A percentile compares a stretch with the other conserved stretches of the same genome.
Conservation (phyloP, 371 early-diverging fungal species). For the Mortierella sp. region DNA sequence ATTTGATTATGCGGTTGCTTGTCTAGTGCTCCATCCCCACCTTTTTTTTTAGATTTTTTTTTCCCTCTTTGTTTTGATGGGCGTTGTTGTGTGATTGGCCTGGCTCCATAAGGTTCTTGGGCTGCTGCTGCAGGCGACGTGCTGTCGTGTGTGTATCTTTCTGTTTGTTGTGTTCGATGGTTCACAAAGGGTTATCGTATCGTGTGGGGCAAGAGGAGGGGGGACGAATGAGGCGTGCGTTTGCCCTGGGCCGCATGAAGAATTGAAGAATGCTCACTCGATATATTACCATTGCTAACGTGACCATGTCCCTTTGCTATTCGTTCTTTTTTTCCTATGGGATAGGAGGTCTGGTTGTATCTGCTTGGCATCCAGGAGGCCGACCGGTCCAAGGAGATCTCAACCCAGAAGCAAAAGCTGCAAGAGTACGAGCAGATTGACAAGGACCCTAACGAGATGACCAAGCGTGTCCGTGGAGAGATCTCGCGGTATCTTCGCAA, state of each 20-base stretch:
- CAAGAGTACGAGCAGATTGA: conserved; percentile 84
- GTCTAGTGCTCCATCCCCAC: conserved; percentile 4
- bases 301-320: conserved; percentile 22
- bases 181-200: not conserved
- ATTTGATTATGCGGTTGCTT: conserved; percentile 3
- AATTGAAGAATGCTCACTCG: conserved; percentile 7
- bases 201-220: not conserved
- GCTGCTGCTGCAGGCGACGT: not conserved
- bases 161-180: not conserved
- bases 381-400: conserved; percentile 82
- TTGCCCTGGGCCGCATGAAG: not conserved
- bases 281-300: conserved; percentile 16
- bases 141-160: conserved; percentile 11
- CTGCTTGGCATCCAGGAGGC: conserved; percentile 88
- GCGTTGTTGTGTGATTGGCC: conserved; percentile 17
- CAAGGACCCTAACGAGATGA: conserved; percentile 80
- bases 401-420: conserved; percentile 72
- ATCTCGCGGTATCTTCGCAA: conserved; percentile 81
- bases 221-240: not conserved
- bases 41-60: conserved; percentile 13
- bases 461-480: conserved; percentile 91
- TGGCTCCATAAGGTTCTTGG: conserved; percentile 4
- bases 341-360: conserved; percentile 92
- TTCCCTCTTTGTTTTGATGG: conserved; percentile 9
- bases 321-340: not conserved